Evolutionary conservation across 805 yeast genomes (phyloP), one percentile per base, ranked within the genome.

Genomic region (Kodamaea hsintzibuensis): DNA sequence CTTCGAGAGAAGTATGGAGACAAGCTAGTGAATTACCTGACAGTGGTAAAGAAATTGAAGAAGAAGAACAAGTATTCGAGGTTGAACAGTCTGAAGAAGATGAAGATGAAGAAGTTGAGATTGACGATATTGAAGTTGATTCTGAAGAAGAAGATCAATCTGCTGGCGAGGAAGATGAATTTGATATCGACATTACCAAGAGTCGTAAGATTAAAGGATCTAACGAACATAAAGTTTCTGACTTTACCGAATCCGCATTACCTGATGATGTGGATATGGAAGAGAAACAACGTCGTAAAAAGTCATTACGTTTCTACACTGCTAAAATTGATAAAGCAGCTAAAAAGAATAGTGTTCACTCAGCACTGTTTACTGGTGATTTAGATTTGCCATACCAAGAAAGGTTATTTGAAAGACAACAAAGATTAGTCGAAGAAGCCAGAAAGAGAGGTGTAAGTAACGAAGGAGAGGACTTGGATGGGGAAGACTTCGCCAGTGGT

Each of bases 271-370:
- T 91, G 47, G 98, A 95, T 70, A 79, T 81, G 45, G 96, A 90
- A 64, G 98, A 91, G 55, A 93, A 92, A 74, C 82, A 81, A 55
- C 82, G 85, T 17, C 84, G 96, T 62, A 88, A 86, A 76, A 83
- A 83, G 66, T 81, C 96, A 1, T 82, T 95, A 63, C 85, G 98
- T 56, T 95, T 95, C 84, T 95, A 95, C 79, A 95, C 99, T 1
- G 89, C 98, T 55, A 92, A 93, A 72, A 92, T 95, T 70, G 97
- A 91, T 69, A 96, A 92, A 73, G 86, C 86, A 50, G 85, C 81
- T 25, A 77, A 78, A 60, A 87, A 86, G 69, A 81, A 82, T 56
- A 75, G 73, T 43, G 86, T 85, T 47, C 78, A 73, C 60, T 81
- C 75, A 57, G 78, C 83, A 45, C 78, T 73, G 60, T 82, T 74